phyloP scores from a whole-genome alignment of 371 early-diverging fungal species.

The Funneliformis caledonium region DNA sequence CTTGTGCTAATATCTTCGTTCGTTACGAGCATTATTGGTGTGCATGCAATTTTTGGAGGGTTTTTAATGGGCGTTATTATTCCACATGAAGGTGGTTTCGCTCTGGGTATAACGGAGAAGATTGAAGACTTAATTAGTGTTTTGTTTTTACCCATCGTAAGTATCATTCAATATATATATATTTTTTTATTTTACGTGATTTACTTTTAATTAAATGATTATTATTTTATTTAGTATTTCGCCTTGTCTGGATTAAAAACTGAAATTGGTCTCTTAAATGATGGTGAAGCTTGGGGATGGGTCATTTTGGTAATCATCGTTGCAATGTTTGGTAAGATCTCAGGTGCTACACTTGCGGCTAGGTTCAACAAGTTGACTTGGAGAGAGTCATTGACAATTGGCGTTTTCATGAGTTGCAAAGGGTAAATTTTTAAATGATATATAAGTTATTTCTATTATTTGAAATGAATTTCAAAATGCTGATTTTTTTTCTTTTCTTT shows the following conservation, averaged over 20 bases:
- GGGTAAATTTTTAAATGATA: constrained; percentile 58
- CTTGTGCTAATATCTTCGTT: constrained; percentile 72
- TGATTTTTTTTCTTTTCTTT: constrained; percentile 33
- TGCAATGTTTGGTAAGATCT: constrained; percentile 87
- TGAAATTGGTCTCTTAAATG: constrained; percentile 74
- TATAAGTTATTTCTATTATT: not conserved
- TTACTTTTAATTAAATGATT: not conserved
- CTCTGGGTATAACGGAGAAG: constrained; percentile 85
- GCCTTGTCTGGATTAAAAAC: constrained; percentile 92
- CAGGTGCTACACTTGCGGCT: constrained; percentile 81
- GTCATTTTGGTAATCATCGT: constrained; percentile 75
- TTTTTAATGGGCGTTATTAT: constrained; percentile 86
- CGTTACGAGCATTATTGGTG: constrained; percentile 86
- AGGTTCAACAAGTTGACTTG: constrained; percentile 68
- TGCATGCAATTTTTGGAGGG: constrained; percentile 93
- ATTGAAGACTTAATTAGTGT: constrained; percentile 90
- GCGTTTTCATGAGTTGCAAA: constrained; percentile 95
- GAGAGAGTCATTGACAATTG: constrained; percentile 88
- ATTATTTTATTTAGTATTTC: constrained; percentile 69
- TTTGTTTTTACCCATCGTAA: constrained; percentile 84
- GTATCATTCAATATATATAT: constrained; percentile 25
- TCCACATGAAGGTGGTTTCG: constrained; percentile 89
- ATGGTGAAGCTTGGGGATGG: constrained; percentile 77
- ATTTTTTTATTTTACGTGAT: not conserved
- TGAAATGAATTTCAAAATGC: no score